Evolutionary conservation across 495 filamentous ascomycete species (phyloP), one percentile per base, ranked within the genome.

Genomic region (Hyaloscypha bicolor): DNA sequence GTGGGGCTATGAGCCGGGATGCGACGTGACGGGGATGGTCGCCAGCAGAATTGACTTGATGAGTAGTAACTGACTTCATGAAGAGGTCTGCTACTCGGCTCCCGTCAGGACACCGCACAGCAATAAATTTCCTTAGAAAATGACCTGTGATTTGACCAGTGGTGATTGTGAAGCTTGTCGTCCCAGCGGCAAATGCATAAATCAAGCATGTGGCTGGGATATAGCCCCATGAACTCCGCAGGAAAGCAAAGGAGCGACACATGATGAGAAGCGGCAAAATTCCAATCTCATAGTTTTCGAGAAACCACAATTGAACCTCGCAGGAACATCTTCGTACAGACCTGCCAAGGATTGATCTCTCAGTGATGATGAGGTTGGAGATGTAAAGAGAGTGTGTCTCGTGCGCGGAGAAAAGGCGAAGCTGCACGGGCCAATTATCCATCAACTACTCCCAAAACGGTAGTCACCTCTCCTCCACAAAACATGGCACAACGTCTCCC

Each of bases 401-500:
- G 42, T 19, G 6, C 8, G 42, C 42, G 4, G 2, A 55, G 25
- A 55, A 19, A n/a, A 4, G 9, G 21, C 16, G 21, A 25, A 25
- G 25, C 25, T 14, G 53, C 53, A 56, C 53, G 53, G 53, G 16
- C 53, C 53, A 25, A 56, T 9, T 19, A 9, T 30, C 9, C 16
- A 6, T 29, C 53, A 6, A 25, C 29, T 12, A 56, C 53, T 31
- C 53, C 56, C 56, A 60, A 60, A 60, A 56, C 57, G 25, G 29
- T 6, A 42, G 4, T 64, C 55, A 30, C 31, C 22, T 32, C 4
- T 14, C 42, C 42, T 48, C 16, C 35, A 32, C 6, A 37, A 60
- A 69, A 37, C 22, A 71, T 70, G 67, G 11, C 63, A 31, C 32
- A 61, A 14, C n/a, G 53, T 21, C 66, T 63, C 5, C 64, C 72